Evolutionary conservation across 345 rosid species (phyloP), one percentile per base, ranked within the genome.

Genomic region (Clausena lansium): DNA sequence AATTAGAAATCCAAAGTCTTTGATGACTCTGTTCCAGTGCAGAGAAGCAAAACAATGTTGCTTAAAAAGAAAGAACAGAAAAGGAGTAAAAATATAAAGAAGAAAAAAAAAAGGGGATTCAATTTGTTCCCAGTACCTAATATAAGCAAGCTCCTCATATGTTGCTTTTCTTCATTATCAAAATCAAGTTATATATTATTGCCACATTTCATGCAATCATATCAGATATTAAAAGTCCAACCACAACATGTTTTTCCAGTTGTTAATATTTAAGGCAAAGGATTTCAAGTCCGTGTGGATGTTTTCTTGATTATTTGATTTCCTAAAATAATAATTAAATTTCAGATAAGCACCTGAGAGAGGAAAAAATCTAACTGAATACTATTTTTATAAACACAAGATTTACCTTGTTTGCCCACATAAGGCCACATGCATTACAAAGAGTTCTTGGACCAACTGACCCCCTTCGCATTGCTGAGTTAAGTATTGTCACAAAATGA

Each of bases 181-280:
- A 74, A 79, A 55, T 61, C 58, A 52, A 39, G 52, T 19, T 39
- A 41, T 14, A 33, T 24, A 62, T 75, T 78, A 80, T 77, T 72
- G 63, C 71, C 68, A 78, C 71, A n/a, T 85, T 75, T 66, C 57
- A 60, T 80, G 54, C 79, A 70, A 72, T 27, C 58, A 20, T 28
- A 67, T 63, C 22, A 71, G 50, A 78, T 57, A 57, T 39, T 70
- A 50, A 73, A 74, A 67, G 54, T 67, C 55, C 76, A 78, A 77
- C 80, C 39, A 70, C 82, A 73, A 47, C 70, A 47, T 28, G 58
- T 52, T 77, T 71, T 58, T 25, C 61, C 39, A 75, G 41, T 22
- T 13, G 27, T 33, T 36, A 30, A 73, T 7, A 28, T 59, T 5
- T 22, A 36, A 14, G 2, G 4, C 30, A 27, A 45, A 27, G 25